phyloP scores from a whole-genome alignment of 805 yeast genomes.

The Pichia gijzeniarum region DNA sequence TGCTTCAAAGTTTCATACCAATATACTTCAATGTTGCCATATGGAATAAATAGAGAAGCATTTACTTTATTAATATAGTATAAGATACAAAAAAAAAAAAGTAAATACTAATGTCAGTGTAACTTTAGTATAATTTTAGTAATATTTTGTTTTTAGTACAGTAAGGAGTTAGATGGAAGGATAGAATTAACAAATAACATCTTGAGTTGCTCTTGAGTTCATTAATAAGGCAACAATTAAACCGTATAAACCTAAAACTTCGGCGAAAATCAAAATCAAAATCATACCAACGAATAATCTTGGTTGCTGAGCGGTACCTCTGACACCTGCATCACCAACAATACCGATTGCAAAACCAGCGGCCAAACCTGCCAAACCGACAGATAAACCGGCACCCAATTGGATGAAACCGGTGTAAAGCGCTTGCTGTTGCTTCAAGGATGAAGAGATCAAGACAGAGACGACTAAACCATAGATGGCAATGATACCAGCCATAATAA shows the following conservation, averaged over 20 bases:
- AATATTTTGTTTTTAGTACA: neutral
- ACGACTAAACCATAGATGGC: constrained; percentile 98
- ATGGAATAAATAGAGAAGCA: neutral
- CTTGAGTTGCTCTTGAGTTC: constrained; percentile 96
- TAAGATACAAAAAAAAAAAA: neutral
- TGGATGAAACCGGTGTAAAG: constrained; percentile 96
- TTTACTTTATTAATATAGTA: neutral
- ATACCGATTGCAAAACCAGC: constrained; percentile 99
- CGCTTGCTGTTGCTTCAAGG: constrained; percentile 85
- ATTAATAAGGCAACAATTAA: constrained; percentile 94
- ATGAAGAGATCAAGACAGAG: constrained; percentile 87
- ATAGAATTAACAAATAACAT: constrained; percentile 78
- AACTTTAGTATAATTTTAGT: no score
- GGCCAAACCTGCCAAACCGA: constrained; percentile 94
- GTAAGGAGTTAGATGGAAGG: neutral
- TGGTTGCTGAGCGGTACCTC: constrained; percentile 98
- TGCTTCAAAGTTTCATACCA: no score
- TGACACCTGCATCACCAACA: constrained; percentile 99
- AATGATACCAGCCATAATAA: constrained; percentile 99
- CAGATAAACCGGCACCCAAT: constrained; percentile 96
- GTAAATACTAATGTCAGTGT: neutral
- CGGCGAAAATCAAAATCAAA: constrained; percentile 96
- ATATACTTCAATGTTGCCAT: no score
- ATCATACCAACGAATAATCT: constrained; percentile 98
- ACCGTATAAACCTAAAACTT: constrained; percentile 96